Base-by-base conservation (phyloP, 1,284 basidiomycete genomes). In the Cerioporus squamosus region DNA sequence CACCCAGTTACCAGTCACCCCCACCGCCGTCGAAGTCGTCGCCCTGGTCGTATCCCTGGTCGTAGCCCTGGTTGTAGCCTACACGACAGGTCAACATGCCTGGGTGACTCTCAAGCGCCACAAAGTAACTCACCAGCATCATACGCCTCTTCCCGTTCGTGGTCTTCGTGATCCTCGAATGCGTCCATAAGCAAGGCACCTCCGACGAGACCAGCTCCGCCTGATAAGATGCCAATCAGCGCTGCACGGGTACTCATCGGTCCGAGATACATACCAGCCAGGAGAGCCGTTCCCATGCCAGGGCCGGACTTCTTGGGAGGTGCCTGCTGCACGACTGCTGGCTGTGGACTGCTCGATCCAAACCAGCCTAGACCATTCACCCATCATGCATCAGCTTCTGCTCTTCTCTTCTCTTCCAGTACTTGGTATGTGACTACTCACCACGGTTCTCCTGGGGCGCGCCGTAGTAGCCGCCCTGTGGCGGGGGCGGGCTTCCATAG, bases 121-220 rank as follows among this genome's bases (percentile, higher is more conserved):
- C 20, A 5, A 12, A n/a, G 22, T 31, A 20, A 66, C 73, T 45
- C 38, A 77, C 80, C 80, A 20, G 76, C 63, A 0, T 79, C 66
- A 54, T 72, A 82, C 2, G 73, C 79, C 2, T 72, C 54, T 8
- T 75, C 66, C 43, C 72, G 69, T 48, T 75, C 78, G 33, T 65
- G 48, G 0, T 78, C 74, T 29, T 82, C 64, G 53, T 81, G 74
- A 64, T 79, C 70, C 45, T 83, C 81, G 36, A 85, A 57, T 2
- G 80, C 82, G 43, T 84, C 77, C 47, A 67, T 79, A 31, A 88
- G 65, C 47, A 90, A 67, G 3, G 75, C 75, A 61, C 88, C 87
- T 45, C 81, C 87, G 22, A 87, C 66, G 17, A 89, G 67, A 64
- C 86, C 87, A 20, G 76, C 86, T 64, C 79, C 86, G 63, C 80